phyloP scores from a whole-genome alignment of 192 early-diverging fungal species.

The Cladochytrium replicatum region DNA sequence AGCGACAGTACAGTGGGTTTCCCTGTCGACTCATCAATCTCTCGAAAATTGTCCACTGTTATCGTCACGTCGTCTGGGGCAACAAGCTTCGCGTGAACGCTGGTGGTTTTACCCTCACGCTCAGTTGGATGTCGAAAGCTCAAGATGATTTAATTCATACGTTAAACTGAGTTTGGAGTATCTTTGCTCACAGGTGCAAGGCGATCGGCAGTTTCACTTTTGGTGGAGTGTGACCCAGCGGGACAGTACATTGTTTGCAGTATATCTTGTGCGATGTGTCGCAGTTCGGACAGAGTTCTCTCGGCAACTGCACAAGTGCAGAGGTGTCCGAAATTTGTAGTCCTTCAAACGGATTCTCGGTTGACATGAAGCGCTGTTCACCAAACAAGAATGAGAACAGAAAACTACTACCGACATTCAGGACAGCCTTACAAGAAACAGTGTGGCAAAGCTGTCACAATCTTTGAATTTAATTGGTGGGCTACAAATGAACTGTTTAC shows the following conservation, averaged over 20 bases:
- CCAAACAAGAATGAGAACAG: too few relatives aligned
- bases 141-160: neutral
- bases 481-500: too few relatives aligned
- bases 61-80: slow-evolving; percentile 61
- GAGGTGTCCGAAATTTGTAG: too few relatives aligned
- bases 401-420: too few relatives aligned
- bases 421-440: too few relatives aligned
- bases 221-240: slow-evolving; percentile 48
- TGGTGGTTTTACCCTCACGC: slow-evolving; percentile 76
- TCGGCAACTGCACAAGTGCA: too few relatives aligned
- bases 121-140: slow-evolving; percentile 74
- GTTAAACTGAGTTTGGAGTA: neutral
- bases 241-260: slow-evolving; percentile 59
- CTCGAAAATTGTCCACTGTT: slow-evolving; percentile 21
- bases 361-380: too few relatives aligned
- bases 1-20: slow-evolving; percentile 41
- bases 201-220: slow-evolving; percentile 57
- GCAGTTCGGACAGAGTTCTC: slow-evolving; percentile 57
- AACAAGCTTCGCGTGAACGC: slow-evolving; percentile 71
- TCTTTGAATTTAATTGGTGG: too few relatives aligned
- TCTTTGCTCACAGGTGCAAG: slow-evolving; percentile 54
- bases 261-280: slow-evolving; percentile 57
- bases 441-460: too few relatives aligned
- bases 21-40: slow-evolving; percentile 22
- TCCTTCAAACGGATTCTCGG: too few relatives aligned